Conservation (phyloP, 441 rosid species). For the Gossypium gossypioides region DNA sequence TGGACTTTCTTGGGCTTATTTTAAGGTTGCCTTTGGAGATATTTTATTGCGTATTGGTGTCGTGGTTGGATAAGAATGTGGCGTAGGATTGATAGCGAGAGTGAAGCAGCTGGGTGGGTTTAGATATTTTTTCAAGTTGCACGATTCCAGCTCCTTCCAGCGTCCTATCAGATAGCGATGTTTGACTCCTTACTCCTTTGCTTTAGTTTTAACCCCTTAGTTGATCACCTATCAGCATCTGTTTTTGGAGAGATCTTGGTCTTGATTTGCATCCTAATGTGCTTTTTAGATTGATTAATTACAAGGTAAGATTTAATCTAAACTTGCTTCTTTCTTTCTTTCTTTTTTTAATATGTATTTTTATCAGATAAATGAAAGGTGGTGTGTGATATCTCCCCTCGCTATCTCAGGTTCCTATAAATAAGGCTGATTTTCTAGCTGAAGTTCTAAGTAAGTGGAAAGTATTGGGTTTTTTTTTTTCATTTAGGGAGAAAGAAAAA, state of each 20-base stretch:
- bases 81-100: slow-evolving; percentile 46
- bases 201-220: background rate
- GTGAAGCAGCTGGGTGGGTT: slow-evolving; percentile 29
- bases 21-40: slow-evolving; percentile 13
- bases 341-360: slow-evolving; percentile 3
- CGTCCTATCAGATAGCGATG: slow-evolving; percentile 27
- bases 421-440: slow-evolving; percentile 22
- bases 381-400: slow-evolving; percentile 8
- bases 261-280: background rate
- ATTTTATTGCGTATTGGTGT: slow-evolving; percentile 15
- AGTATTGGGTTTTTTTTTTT: background rate
- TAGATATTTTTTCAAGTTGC: slow-evolving; percentile 45
- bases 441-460: slow-evolving; percentile 9
- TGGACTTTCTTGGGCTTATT: slow-evolving; percentile 18
- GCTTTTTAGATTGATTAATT: background rate
- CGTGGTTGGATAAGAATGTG: slow-evolving; percentile 33
- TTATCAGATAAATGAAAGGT: slow-evolving; percentile 14
- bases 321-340: background rate
- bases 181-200: background rate
- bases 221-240: background rate
- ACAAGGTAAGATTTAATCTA: background rate
- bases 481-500: slow-evolving; percentile 16
- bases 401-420: slow-evolving; percentile 15
- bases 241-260: background rate
- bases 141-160: slow-evolving; percentile 31